Percentiles rank a stretch among this genome's conserved stretches.
phyloP scores from a whole-genome alignment of 768 basidiomycete species.

The Infundibulicybe gibba region DNA sequence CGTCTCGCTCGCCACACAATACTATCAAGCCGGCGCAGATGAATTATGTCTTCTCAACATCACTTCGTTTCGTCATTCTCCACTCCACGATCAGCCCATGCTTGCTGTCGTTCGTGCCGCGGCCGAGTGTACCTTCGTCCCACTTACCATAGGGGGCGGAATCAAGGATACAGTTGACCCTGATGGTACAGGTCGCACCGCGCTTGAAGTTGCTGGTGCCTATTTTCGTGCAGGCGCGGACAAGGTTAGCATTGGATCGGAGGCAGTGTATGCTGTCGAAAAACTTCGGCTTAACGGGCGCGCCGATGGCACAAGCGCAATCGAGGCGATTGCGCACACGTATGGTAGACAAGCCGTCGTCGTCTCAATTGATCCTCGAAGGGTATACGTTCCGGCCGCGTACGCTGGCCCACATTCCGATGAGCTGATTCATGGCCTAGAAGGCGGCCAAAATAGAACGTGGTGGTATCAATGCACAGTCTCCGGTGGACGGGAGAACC shows the following conservation, averaged over 20 bases:
- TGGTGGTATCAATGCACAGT: constrained; percentile 99
- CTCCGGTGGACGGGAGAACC: constrained; percentile 82
- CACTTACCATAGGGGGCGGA: constrained; percentile 97
- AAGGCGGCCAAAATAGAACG: constrained; percentile 63
- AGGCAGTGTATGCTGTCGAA: constrained; percentile 94
- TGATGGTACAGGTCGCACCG: constrained; percentile 82
- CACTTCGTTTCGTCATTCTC: constrained; percentile 97
- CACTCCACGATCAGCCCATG: constrained; percentile 97
- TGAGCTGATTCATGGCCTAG: constrained; percentile 55
- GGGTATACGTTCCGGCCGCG: constrained; percentile 66
- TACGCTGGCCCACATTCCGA: constrained; percentile 69
- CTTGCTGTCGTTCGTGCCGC: constrained; percentile 89
- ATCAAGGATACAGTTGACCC: constrained; percentile 97
- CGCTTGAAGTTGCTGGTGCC: constrained; percentile 90
- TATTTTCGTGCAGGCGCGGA: constrained; percentile 98
- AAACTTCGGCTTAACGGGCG: constrained; percentile 52
- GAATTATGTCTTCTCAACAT: constrained; percentile 98
- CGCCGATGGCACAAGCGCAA: constrained; percentile 75
- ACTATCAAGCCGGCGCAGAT: constrained; percentile 88
- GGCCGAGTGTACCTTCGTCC: constrained; percentile 89
- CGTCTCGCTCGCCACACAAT: constrained; percentile 82
- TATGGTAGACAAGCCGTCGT: constrained; percentile 99
- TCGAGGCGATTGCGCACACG: constrained; percentile 85
- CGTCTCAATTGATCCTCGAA: constrained; percentile 91
- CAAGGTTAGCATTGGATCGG: constrained; percentile 96